Evolutionary conservation across 495 filamentous ascomycete species (phyloP), one percentile per base, ranked within the genome.

Genomic region (Geoglossum glabrum): DNA sequence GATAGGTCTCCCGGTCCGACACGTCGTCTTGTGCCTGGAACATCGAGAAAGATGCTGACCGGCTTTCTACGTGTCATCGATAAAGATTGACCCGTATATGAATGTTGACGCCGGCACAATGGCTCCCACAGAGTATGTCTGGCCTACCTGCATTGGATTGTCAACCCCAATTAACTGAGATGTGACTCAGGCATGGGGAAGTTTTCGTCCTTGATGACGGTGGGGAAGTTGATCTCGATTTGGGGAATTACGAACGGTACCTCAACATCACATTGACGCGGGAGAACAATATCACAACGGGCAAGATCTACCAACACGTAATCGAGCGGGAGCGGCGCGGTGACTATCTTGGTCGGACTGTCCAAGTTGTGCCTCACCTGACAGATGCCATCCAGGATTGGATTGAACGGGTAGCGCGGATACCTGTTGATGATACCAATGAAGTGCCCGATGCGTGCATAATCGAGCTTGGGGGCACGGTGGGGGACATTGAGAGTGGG

Each of bases 161-260:
- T 25, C 51, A 56, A 50, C 3, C 46, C 46, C 15, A 23, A 57
- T 49, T 34, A 57, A 38, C 61, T 68, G 55, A 68, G 40, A 7
- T 52, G 28, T 40, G 49, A 1, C 27, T 54, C 58, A 82, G 80
- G 60, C 84, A 85, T 64, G 84, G 84, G 36, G 84, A 88, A 65
- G 78, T 81, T 56, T 89, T 82, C 61, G 84, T 87, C 25, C 74
- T 82, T 38, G 75, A 83, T 65, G 85, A 88, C 63, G 83, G 84
- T 52, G 85, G 83, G 57, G 87, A 94, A 71, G 79, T 81, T 54
- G 92, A 98, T 69, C 78, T 98, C 11, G 92, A 98, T 68, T 78
- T 98, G 21, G 92, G 92, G 45, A 96, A 97, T 72, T 98, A 98
- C 69, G 90, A 97, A 70, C 76, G 88, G 23, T 87, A 86, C 63